A percentile compares a stretch with the other conserved stretches of the same genome.
These are phyloP conservation scores for Cyclocybe aegerita DNA, from an alignment of 768 basidiomycete genomes.

Conservation along the genomic window DNA sequence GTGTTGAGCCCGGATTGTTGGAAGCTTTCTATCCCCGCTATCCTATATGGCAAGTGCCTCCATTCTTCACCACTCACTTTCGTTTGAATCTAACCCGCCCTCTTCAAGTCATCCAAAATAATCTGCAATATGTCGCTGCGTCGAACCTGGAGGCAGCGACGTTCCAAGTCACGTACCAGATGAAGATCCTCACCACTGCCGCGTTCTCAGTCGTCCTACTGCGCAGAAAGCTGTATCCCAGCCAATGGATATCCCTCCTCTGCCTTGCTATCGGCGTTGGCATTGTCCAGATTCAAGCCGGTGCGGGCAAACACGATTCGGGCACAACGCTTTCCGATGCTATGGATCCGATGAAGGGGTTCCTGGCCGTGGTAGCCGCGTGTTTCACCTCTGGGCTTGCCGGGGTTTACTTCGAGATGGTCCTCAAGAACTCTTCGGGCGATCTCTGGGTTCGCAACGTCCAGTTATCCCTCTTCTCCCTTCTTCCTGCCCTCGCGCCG, in stretches of 20 bases:
- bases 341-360: conserved; percentile 85
- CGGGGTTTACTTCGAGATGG: conserved; percentile 98
- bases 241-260: conserved; percentile 84
- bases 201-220: conserved; percentile 84
- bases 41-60: conserved; percentile 69
- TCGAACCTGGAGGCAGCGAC: conserved; percentile 94
- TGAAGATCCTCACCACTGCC: conserved; percentile 96
- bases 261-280: conserved; percentile 88
- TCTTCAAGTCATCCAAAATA: conserved; percentile 83
- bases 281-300: conserved; percentile 81
- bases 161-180: conserved; percentile 96
- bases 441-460: conserved; percentile 98
- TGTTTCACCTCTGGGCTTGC: conserved; percentile 96
- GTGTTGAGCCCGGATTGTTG: conserved; percentile 92
- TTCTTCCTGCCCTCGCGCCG: conserved; percentile 84
- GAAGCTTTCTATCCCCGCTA: conserved; percentile 96
- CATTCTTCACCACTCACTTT: background rate
- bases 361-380: conserved; percentile 85
- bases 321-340: conserved; percentile 16
- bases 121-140: conserved; percentile 92
- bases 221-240: conserved; percentile 66
- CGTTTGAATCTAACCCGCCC: conserved; percentile 7
- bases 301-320: conserved; percentile 24
- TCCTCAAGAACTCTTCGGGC: conserved; percentile 83
- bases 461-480: conserved; percentile 91